Evolutionary conservation across 306 rosid species (phyloP).

Genomic region (Dryas alaskensis): DNA sequence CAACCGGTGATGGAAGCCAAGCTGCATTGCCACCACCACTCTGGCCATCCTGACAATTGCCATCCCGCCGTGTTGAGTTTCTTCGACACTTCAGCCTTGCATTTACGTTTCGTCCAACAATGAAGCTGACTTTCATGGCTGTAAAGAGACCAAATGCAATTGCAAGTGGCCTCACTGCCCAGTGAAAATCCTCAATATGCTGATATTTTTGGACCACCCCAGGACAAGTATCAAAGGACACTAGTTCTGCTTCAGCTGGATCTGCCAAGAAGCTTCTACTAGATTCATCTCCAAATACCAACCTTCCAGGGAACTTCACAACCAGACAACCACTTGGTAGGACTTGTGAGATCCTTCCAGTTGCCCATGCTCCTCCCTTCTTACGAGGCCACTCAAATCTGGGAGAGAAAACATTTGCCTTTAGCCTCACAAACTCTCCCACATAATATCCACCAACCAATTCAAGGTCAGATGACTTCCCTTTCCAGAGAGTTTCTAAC

Average conservation of each 20-base stretch:
- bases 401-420: conserved; percentile 42
- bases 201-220: conserved; percentile 64
- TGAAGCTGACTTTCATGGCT: conserved; percentile 53
- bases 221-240: conserved; percentile 57
- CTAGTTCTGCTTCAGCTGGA: conserved; percentile 74
- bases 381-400: conserved; percentile 71
- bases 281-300: conserved; percentile 48
- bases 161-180: conserved; percentile 75
- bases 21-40: conserved; percentile 22
- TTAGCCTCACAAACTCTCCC: conserved; percentile 67
- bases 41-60: conserved; percentile 29
- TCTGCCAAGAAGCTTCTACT: conserved; percentile 53
- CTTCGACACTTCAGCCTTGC: conserved; percentile 26
- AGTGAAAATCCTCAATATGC: conserved; percentile 81
- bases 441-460: conserved; percentile 44
- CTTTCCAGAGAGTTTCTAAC: conserved; percentile 62
- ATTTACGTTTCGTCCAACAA: conserved; percentile 33
- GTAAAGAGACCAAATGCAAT: conserved; percentile 62
- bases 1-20: conserved; percentile 45
- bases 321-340: conserved; percentile 74
- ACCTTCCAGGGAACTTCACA: conserved; percentile 68
- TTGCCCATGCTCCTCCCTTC: conserved; percentile 45
- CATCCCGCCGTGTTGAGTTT: conserved; percentile 11
- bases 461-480: conserved; percentile 50
- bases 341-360: conserved; percentile 56